A percentile compares a stretch with the other conserved stretches of the same genome.
Conservation (phyloP, 1,139 yeast species). For the Sugiyamaella novakii region DNA sequence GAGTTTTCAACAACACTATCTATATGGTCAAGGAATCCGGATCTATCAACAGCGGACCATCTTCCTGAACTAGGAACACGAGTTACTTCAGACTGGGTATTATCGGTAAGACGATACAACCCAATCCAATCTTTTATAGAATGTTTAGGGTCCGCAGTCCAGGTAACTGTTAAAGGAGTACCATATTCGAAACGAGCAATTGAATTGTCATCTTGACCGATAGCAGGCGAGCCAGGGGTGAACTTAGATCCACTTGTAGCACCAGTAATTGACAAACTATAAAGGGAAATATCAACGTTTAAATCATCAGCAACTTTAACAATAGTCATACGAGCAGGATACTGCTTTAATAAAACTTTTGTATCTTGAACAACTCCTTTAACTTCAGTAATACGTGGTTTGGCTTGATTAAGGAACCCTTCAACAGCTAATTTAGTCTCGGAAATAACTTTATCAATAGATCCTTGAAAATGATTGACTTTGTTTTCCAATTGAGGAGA, state of each 20-base stretch:
- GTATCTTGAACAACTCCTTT: conserved; percentile 39
- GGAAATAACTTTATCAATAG: conserved; percentile 44
- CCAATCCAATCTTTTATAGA: conserved; percentile 74
- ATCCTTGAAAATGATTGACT: conserved; percentile 41
- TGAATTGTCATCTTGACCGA: conserved; percentile 7
- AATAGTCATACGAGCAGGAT: conserved; percentile 44
- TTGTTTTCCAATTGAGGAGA: conserved; percentile 38
- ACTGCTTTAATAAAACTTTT: conserved; percentile 39
- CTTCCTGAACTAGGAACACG: conserved; percentile 66
- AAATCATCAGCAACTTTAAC: conserved; percentile 39
- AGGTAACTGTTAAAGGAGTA: conserved; percentile 56
- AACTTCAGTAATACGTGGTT: conserved; percentile 36
- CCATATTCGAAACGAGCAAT: conserved; percentile 41
- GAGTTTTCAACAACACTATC: conserved; percentile 32
- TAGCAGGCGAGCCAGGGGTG: neutral
- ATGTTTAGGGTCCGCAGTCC: conserved; percentile 56
- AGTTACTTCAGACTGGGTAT: conserved; percentile 62
- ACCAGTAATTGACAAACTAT: conserved; percentile 31
- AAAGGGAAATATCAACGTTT: conserved; percentile 34
- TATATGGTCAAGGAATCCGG: conserved; percentile 37
- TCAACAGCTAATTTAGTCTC: conserved; percentile 43
- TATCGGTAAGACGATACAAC: conserved; percentile 64
- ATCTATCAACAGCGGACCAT: conserved; percentile 60
- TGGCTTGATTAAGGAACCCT: conserved; percentile 39
- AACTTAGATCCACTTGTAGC: conserved; percentile 16